Conservation (phyloP, 176 grass and related monocot species). For the Cymbopogon citratus region DNA sequence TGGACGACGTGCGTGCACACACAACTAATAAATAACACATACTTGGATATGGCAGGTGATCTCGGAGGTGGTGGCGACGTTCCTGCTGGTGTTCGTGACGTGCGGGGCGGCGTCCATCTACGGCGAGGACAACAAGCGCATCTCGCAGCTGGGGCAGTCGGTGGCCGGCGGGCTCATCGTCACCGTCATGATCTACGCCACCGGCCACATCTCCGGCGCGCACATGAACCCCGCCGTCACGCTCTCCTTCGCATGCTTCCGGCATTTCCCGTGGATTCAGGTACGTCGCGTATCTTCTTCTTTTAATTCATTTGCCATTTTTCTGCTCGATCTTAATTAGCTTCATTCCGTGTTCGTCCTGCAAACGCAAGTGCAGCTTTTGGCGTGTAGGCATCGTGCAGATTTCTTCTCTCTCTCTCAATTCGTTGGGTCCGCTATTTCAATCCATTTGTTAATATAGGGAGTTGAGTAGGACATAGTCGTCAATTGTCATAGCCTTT, state of each 20-base stretch:
- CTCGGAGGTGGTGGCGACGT: constrained; percentile 80
- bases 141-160: constrained; percentile 80
- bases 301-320: too few species aligned
- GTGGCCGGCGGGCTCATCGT: constrained; percentile 73
- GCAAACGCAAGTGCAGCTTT: neutral
- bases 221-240: constrained; percentile 99
- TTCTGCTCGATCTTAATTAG: neutral
- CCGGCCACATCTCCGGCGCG: constrained; percentile 90
- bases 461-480: constrained; percentile 20
- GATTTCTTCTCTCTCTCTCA: neutral
- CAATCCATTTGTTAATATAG: neutral
- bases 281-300: too few species aligned
- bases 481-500: constrained; percentile 9
- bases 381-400: neutral
- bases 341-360: neutral
- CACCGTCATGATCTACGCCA: constrained; percentile 88
- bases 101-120: constrained; percentile 78
- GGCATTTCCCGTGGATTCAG: constrained; percentile 93
- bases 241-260: constrained; percentile 73
- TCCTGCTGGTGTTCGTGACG: constrained; percentile 83
- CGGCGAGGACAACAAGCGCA: constrained; percentile 42
- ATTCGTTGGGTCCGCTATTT: neutral
- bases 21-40: neutral
- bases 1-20: neutral
- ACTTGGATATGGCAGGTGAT: constrained; percentile 39